These are phyloP conservation scores for Malus asiatica DNA, from an alignment of 306 rosid species.

Conservation along the genomic window DNA sequence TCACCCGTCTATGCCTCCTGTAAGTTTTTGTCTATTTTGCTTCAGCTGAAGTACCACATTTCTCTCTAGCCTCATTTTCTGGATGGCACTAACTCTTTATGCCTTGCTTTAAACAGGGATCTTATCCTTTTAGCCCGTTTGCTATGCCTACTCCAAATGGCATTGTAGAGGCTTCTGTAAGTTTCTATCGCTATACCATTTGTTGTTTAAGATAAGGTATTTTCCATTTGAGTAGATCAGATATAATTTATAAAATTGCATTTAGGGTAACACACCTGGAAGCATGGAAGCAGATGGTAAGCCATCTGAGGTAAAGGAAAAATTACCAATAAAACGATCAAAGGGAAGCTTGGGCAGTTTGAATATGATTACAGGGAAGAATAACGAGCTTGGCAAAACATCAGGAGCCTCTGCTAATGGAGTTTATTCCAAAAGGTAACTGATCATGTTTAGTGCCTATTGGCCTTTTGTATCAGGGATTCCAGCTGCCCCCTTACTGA, in stretches of 20 bases:
- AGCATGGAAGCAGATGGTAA: conserved; percentile 75
- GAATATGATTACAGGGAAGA: conserved; percentile 95
- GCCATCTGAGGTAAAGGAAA: conserved; percentile 83
- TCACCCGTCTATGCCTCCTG: conserved; percentile 97
- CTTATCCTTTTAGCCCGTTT: conserved; percentile 95
- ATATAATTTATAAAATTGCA: conserved; percentile 25
- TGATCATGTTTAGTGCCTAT: background rate
- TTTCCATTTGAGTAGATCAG: conserved; percentile 11
- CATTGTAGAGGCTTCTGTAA: conserved; percentile 80
- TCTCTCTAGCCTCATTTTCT: conserved; percentile 16
- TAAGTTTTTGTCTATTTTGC: conserved; percentile 31
- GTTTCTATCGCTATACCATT: conserved; percentile 22
- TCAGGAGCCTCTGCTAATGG: conserved; percentile 78
- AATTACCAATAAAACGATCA: conserved; percentile 90
- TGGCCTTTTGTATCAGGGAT: background rate
- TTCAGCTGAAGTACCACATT: conserved; percentile 20
- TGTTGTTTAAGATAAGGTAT: background rate
- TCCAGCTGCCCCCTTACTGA: background rate
- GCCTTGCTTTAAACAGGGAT: conserved; percentile 49
- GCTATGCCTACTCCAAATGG: conserved; percentile 94
- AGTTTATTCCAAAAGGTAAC: conserved; percentile 78
- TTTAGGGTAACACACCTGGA: conserved; percentile 81
- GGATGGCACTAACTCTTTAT: conserved; percentile 3
- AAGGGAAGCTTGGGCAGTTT: conserved; percentile 98
- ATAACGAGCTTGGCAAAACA: conserved; percentile 65